phyloP scores from a whole-genome alignment of 2,329 filamentous ascomycete species.

The Myriangium duriaei region DNA sequence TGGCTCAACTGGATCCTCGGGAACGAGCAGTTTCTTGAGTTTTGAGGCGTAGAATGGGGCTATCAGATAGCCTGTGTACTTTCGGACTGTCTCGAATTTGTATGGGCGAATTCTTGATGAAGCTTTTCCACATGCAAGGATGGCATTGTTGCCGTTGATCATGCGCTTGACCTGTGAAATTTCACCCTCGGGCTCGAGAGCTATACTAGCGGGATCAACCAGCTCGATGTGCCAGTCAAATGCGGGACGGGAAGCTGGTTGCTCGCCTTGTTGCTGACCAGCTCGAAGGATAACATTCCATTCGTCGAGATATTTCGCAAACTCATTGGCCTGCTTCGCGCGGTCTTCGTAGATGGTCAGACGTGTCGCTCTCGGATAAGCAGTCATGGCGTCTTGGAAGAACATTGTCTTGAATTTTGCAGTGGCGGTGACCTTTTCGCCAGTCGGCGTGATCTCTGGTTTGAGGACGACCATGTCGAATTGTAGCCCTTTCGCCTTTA shows the following conservation, averaged over 20 bases:
- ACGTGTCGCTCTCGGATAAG: conserved; percentile 71
- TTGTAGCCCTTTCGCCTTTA: conserved; percentile 60
- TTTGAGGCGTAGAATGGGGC: conserved; percentile 56
- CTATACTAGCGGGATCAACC: conserved; percentile 62
- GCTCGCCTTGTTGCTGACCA: conserved; percentile 36
- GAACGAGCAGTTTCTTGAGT: conserved; percentile 56
- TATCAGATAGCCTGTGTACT: conserved; percentile 86
- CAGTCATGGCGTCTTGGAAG: conserved; percentile 68
- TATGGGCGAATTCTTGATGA: conserved; percentile 25
- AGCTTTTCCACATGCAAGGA: conserved; percentile 52
- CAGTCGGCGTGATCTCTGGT: conserved; percentile 66
- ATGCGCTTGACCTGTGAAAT: conserved; percentile 76
- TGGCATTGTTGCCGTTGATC: conserved; percentile 63
- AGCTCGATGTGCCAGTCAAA: conserved; percentile 73
- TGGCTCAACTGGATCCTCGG: conserved; percentile 44
- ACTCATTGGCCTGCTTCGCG: conserved; percentile 57
- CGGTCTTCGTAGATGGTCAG: conserved; percentile 58
- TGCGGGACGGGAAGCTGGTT: conserved; percentile 40
- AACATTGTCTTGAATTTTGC: conserved; percentile 89
- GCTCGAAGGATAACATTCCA: conserved; percentile 51
- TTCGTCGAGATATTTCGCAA: conserved; percentile 69
- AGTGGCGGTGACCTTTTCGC: conserved; percentile 66
- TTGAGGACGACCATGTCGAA: conserved; percentile 88
- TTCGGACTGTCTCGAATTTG: background rate
- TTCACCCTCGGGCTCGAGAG: conserved; percentile 66